phyloP scores from a whole-genome alignment of 1,139 yeast species.

The Candida pseudocylindracea region DNA sequence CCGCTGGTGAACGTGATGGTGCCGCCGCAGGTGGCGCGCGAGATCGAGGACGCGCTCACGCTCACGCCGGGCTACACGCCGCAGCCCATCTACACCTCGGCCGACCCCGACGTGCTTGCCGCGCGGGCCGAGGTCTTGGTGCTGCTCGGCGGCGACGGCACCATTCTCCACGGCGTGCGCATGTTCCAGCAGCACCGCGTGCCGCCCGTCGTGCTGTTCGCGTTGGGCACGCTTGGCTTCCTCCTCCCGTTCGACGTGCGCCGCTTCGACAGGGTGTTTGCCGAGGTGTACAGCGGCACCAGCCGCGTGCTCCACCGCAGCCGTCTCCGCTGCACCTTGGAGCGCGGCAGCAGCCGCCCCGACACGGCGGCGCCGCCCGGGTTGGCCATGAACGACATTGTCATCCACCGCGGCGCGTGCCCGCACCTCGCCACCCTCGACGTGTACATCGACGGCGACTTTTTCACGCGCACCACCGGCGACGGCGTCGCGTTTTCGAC shows the following conservation, averaged over 20 bases:
- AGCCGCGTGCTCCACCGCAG: constrained; percentile 56
- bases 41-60: constrained; percentile 20
- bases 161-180: constrained; percentile 54
- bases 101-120: constrained; percentile 31
- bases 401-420: constrained; percentile 69
- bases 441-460: constrained; percentile 59
- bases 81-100: constrained; percentile 22
- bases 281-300: constrained; percentile 39
- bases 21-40: constrained; percentile 58
- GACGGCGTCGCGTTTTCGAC: constrained; percentile 76
- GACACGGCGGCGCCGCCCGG: constrained; percentile 7
- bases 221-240: constrained; percentile 84
- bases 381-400: constrained; percentile 82
- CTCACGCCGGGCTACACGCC: neutral
- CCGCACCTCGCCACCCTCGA: constrained; percentile 76
- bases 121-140: constrained; percentile 47
- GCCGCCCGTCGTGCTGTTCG: constrained; percentile 78
- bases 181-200: constrained; percentile 45
- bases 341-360: too few relatives aligned
- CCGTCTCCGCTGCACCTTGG: constrained; percentile 35
- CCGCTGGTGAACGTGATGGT: constrained; percentile 59
- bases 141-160: constrained; percentile 91
- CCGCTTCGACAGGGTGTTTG: constrained; percentile 37
- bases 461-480: constrained; percentile 73
- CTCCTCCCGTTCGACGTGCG: constrained; percentile 66